A percentile compares a stretch with the other conserved stretches of the same genome.
Conservation (phyloP, 495 filamentous ascomycete species). For the Beverwykella pulmonaria region DNA sequence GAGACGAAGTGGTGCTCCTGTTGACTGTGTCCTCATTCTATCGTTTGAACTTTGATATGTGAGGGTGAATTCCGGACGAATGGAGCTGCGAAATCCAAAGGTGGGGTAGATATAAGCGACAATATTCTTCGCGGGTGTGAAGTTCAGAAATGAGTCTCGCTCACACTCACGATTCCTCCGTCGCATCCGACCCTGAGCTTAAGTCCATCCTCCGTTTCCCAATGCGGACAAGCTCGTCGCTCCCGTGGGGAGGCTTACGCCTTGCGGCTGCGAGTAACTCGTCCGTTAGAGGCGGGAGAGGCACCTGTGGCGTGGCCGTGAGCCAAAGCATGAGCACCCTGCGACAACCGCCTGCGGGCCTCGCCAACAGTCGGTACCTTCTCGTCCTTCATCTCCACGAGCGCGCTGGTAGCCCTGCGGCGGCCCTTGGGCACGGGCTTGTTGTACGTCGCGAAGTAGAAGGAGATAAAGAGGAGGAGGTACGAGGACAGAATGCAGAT, state of each 20-base stretch:
- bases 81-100: not conserved
- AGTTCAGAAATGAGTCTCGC: not conserved
- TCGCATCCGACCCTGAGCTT: not conserved
- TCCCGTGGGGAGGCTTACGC: slow-evolving; percentile 19
- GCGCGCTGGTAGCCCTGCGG: slow-evolving; percentile 44
- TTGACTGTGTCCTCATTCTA: not conserved
- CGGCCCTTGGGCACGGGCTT: slow-evolving; percentile 58
- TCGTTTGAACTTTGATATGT: not conserved
- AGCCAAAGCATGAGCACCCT: slow-evolving; percentile 27
- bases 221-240: not conserved
- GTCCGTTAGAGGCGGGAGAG: slow-evolving; percentile 20
- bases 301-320: slow-evolving; percentile 28
- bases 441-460: slow-evolving; percentile 97
- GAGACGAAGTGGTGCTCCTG: not conserved
- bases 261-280: slow-evolving; percentile 36
- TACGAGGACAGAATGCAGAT: slow-evolving; percentile 91
- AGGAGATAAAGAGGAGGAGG: slow-evolving; percentile 96
- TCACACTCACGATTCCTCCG: not conserved
- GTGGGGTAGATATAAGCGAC: not conserved
- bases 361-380: slow-evolving; percentile 49
- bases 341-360: slow-evolving; percentile 42
- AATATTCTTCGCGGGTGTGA: not conserved
- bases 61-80: not conserved
- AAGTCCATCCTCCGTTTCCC: not conserved
- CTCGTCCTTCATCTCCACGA: slow-evolving; percentile 53